Evolutionary conservation across 495 filamentous ascomycete genomes (phyloP).

Genomic region (Schizothecium vesticola): DNA sequence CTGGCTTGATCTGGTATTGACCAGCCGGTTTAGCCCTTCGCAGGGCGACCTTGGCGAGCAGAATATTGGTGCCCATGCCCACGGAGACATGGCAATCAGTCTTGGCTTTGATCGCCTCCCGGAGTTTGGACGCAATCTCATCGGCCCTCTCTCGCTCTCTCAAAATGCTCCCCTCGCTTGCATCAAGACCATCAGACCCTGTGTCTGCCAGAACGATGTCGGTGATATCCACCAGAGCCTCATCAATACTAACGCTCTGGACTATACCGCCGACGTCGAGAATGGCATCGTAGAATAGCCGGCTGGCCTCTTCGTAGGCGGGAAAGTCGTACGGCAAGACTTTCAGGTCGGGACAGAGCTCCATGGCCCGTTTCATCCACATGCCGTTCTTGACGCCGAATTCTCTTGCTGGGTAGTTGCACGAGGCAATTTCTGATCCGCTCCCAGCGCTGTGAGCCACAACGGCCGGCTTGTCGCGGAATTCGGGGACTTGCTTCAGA

Average conservation of each 20-base stretch:
- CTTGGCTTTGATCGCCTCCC: conserved; percentile 61
- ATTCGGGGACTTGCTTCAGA: conserved; percentile 67
- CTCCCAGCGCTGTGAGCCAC: conserved; percentile 81
- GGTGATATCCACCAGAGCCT: conserved; percentile 79
- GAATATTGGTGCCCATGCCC: conserved; percentile 88
- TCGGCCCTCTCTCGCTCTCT: conserved; percentile 78
- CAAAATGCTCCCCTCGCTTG: conserved; percentile 68
- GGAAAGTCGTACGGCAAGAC: conserved; percentile 90
- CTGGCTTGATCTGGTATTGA: conserved; percentile 78
- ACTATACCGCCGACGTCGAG: conserved; percentile 73
- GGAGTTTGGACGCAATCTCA: conserved; percentile 60
- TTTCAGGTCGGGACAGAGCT: conserved; percentile 78
- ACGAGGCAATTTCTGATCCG: conserved; percentile 93
- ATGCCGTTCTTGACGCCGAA: conserved; percentile 93
- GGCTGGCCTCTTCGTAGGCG: conserved; percentile 88
- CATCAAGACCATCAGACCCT: conserved; percentile 61
- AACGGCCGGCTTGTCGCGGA: conserved; percentile 74
- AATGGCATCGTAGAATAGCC: conserved; percentile 78
- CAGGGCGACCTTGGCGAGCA: conserved; percentile 84
- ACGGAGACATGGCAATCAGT: conserved; percentile 87
- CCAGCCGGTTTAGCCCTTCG: conserved; percentile 93
- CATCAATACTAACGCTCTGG: conserved; percentile 95
- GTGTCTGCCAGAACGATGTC: conserved; percentile 58
- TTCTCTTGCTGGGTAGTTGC: conserved; percentile 84
- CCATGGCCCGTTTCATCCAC: conserved; percentile 92